Conservation (phyloP, 306 rosid species). For the Acacia confusa region DNA sequence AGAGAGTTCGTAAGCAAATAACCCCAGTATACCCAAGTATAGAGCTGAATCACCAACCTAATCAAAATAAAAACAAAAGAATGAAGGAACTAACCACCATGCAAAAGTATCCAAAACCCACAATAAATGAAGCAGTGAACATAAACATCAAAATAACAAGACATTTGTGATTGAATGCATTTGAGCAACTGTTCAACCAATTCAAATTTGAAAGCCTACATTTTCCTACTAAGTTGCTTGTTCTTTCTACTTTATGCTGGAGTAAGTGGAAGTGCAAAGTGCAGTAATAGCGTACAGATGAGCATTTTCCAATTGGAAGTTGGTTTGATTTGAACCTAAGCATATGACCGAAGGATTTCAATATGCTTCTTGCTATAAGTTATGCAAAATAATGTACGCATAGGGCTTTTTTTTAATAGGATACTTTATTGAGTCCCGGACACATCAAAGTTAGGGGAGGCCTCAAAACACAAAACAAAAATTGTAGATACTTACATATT, state of each 20-base stretch:
- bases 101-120: conserved; percentile 22
- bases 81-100: conserved; percentile 21
- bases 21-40: conserved; percentile 77
- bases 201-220: conserved; percentile 19
- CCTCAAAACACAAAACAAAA: background rate
- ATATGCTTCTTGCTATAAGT: background rate
- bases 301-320: conserved; percentile 13
- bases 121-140: background rate
- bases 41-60: conserved; percentile 95
- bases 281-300: conserved; percentile 2
- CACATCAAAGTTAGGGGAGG: background rate
- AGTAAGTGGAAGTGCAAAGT: background rate
- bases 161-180: background rate
- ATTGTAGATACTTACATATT: background rate
- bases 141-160: background rate
- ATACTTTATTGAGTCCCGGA: background rate
- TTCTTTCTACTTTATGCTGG: background rate
- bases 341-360: background rate
- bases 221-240: background rate
- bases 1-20: conserved; percentile 79
- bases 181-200: conserved; percentile 13
- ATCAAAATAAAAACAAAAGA: conserved; percentile 30
- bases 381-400: background rate
- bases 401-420: background rate
- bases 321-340: background rate